Evolutionary conservation across 1,139 yeast genomes (phyloP).

Genomic region (Lodderomyces margitis): DNA sequence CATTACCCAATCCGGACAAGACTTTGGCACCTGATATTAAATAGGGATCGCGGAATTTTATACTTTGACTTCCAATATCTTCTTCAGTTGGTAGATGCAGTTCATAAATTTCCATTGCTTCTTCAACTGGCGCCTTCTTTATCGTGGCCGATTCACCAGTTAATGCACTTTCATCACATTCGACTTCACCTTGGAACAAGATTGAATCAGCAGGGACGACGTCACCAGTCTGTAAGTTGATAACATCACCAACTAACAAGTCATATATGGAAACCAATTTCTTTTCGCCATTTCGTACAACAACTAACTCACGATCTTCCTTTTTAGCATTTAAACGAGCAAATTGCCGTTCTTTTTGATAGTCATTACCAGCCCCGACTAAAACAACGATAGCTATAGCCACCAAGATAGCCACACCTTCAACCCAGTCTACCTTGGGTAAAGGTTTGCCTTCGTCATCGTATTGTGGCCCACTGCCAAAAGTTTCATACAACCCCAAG

Average conservation of each 20-base stretch:
- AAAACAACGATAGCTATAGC: conserved; percentile 89
- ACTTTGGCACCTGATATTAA: conserved; percentile 90
- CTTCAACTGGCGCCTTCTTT: conserved; percentile 56
- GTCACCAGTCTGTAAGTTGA: conserved; percentile 89
- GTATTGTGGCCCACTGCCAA: conserved; percentile 75
- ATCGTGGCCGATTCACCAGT: conserved; percentile 93
- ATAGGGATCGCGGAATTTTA: conserved; percentile 65
- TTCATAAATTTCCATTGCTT: conserved; percentile 39
- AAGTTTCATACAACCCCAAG: conserved; percentile 86
- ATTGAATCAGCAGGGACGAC: conserved; percentile 87
- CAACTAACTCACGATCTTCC: conserved; percentile 79
- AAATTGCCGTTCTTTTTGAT: conserved; percentile 93
- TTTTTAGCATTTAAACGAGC: conserved; percentile 82
- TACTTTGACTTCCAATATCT: conserved; percentile 49
- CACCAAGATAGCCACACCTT: conserved; percentile 94
- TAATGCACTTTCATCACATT: conserved; percentile 87
- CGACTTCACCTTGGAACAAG: conserved; percentile 72
- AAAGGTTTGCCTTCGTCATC: conserved; percentile 73
- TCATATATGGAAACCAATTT: conserved; percentile 70
- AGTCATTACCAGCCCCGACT: conserved; percentile 94
- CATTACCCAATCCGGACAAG: conserved; percentile 82
- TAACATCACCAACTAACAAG: conserved; percentile 80
- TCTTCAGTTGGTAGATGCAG: conserved; percentile 30
- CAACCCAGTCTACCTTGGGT: conserved; percentile 95
- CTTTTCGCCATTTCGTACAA: conserved; percentile 71